Conservation (phyloP, 306 rosid species). For the Senna tora region DNA sequence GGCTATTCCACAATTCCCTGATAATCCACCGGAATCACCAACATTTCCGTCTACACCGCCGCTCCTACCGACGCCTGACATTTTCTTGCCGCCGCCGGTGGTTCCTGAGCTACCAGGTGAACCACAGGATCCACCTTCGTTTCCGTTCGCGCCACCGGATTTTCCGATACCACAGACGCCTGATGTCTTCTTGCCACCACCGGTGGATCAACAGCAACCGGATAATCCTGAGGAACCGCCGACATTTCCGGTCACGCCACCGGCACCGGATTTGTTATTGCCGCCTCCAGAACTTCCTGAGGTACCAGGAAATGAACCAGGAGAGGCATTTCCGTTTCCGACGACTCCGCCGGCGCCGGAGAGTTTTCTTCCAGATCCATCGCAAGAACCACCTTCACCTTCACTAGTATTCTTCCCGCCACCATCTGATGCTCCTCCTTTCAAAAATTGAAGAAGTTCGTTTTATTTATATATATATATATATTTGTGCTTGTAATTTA, state of each 20-base stretch:
- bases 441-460: not conserved
- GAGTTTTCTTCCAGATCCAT: constrained; percentile 36
- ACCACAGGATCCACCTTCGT: constrained; percentile 27
- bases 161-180: constrained; percentile 31
- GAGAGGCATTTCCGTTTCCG: not conserved
- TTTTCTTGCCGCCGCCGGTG: no score
- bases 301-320: not conserved
- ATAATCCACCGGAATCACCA: constrained; percentile 23
- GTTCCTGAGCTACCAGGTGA: not conserved
- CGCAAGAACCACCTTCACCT: constrained; percentile 31
- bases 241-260: not conserved
- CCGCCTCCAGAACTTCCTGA: not conserved
- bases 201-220: constrained; percentile 44
- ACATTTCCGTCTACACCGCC: not conserved
- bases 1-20: constrained; percentile 42
- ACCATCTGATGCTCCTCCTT: constrained; percentile 16
- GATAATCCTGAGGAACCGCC: constrained; percentile 38
- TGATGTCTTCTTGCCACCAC: constrained; percentile 20
- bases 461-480: no score
- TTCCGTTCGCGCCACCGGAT: constrained; percentile 22
- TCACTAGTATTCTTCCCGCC: constrained; percentile 39
- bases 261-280: not conserved
- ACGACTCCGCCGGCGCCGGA: constrained; percentile 19
- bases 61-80: no score
- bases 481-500: no score